Evolutionary conservation across 2,329 filamentous ascomycete genomes (phyloP), one percentile per base, ranked within the genome.

Genomic region (Trichoderma harzianum): DNA sequence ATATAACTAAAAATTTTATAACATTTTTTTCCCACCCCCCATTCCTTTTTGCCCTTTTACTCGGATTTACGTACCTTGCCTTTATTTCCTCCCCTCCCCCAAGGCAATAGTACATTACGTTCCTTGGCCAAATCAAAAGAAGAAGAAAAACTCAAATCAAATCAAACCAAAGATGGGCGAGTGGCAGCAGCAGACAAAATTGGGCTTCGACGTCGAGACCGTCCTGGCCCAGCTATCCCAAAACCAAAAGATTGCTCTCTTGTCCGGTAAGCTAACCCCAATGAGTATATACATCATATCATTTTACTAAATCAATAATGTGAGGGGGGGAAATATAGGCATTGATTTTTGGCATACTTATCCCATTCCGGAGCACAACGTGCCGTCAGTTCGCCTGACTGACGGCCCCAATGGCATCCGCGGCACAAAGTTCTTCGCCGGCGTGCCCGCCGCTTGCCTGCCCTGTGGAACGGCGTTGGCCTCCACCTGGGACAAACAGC

Each of bases 351-450:
- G 63, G 63, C 63, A 66, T 53, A 66, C 63, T 3, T 66, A 14
- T 36, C 47, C 63, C 47, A 66, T 66, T 24, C 63, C 47, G 10
- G 32, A 66, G 63, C 32, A 66, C 30, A 66, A 66, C 16, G 63
- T 66, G 47, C 63, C 63, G 10, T 66, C 63, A 26, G 24, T 57
- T 18, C 63, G 63, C 47, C 30, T 66, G 11, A 66, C 63, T 0
- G 63, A 66, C 24, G 63, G 63, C 10, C 63, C 63, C 16, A 66
- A 66, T n/a, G 63, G 63, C 10, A 66, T 66, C 47, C 63, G 63
- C 11, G 63, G 63, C 28, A 66, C 63, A 39, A 66, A 66, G 10
- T 66, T 66, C 47, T 66, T 66, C 24, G 63, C 63, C 16, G 63
- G 63, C 11, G 51, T 66, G 30, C 63, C 63, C 53, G 63, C 63